Base-by-base conservation (phyloP, 208 protist genomes). In the Acanthamoeba quina region DNA sequence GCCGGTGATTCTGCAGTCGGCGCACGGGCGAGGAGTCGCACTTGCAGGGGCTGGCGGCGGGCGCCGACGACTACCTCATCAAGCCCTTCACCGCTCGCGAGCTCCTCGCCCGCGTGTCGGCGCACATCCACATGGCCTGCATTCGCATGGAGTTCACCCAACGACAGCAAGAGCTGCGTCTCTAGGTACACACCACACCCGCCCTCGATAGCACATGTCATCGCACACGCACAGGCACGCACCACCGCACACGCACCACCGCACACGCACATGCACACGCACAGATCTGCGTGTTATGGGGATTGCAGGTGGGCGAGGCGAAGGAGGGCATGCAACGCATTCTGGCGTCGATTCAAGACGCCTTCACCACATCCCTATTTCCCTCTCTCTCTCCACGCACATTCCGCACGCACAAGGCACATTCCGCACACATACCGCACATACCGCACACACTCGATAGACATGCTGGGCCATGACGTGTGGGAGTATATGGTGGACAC, bases 31-130 rank as follows among this genome's bases (percentile, higher is more conserved):
- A 94, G 34, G 94, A 95, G 34, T 29, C 74, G 0, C 60, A 17
- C 31, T 9, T 47, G 5, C 82, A 91, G 29, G 76, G 94, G 10
- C 82, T 95, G 5, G 44, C 29, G 5, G 58, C 3, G 5, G 94
- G 94, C 4, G 94, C 94, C 3, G 94, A 95, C 44, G 94, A 95
- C 89, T 95, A 95, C 49, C 56, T 95, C 3, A 58, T 95, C 4
- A 95, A 95, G 6, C 90, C 94, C 10, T 95, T 95, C 58, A 86
- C 89, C 0, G 62, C 91, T 19, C 52, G 62, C 21, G 58, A 95
- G 58, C 94, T 95, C 44, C 41, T 94, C 29, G 10, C 85, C 11
- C 56, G 60, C 60, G 85, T 91, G 34, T 31, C 58, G 5, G 70
- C 85, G 5, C 85, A 91, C 41, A 31, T 92, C n/a, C 3, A 56